A percentile compares a stretch with the other conserved stretches of the same genome.
These are phyloP conservation scores for Capronia americana DNA, from an alignment of 2,329 filamentous ascomycete genomes.

Conservation along the genomic window DNA sequence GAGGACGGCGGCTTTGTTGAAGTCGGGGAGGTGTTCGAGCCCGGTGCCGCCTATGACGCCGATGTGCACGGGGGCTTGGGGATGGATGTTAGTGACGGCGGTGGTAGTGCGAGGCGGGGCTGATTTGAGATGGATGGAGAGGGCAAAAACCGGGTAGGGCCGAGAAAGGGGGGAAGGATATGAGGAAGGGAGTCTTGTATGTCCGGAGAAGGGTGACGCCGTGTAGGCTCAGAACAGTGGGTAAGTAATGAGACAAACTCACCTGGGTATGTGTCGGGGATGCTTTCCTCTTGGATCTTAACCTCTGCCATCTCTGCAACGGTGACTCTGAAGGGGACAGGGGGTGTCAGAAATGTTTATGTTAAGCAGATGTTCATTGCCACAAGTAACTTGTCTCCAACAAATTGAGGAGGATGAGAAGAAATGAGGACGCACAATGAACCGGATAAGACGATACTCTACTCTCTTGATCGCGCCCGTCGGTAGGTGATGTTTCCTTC, in stretches of 20 bases:
- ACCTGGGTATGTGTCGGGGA: slow-evolving; percentile 32
- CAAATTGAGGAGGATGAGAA: not conserved
- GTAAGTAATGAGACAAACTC: slow-evolving; percentile 4
- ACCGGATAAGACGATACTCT: not conserved
- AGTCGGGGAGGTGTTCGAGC: slow-evolving; percentile 83
- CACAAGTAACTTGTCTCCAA: not conserved
- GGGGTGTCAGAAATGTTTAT: not conserved
- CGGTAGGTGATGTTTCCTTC: not conserved
- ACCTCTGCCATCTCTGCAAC: slow-evolving; percentile 7
- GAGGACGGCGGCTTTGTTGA: slow-evolving; percentile 80
- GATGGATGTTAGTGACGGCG: not conserved
- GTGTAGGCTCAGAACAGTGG: not conserved
- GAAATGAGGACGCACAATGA: not conserved
- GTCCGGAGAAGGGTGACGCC: not conserved
- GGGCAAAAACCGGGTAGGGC: not conserved
- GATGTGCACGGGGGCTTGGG: slow-evolving; percentile 74
- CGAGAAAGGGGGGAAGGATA: not conserved
- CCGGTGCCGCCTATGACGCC: slow-evolving; percentile 94
- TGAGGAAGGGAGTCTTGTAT: not conserved
- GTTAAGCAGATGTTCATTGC: not conserved
- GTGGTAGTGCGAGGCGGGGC: not conserved
- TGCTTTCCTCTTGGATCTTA: slow-evolving; percentile 23
- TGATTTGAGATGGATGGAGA: not conserved
- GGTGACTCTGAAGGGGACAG: not conserved
- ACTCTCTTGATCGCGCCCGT: not conserved